These are phyloP conservation scores for Cercospora sp. DNA, from an alignment of 2,329 filamentous ascomycete genomes.

Conservation along the genomic window DNA sequence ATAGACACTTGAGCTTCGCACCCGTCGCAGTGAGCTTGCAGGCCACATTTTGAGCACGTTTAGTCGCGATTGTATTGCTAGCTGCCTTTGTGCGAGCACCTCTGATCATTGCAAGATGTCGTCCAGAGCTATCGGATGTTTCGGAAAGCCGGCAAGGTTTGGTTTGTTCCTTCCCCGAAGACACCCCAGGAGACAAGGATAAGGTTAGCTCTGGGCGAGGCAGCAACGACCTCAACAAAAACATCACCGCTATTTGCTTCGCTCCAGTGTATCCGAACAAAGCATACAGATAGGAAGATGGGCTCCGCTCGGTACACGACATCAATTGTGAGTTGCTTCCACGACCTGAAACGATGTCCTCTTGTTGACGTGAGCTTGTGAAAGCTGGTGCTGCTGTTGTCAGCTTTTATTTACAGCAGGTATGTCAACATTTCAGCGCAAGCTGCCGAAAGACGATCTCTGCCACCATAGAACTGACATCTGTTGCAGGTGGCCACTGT, in stretches of 20 bases:
- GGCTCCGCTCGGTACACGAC: neutral
- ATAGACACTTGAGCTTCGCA: neutral
- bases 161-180: neutral
- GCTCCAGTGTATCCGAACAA: neutral
- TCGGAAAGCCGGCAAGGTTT: neutral
- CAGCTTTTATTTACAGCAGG: constrained; percentile 29
- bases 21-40: neutral
- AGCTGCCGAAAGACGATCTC: neutral
- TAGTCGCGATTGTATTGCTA: neutral
- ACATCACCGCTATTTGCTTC: neutral
- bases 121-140: neutral
- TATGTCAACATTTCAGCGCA: neutral
- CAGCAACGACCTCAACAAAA: neutral
- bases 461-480: neutral
- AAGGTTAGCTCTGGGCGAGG: neutral
- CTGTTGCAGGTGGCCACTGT: neutral
- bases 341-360: neutral
- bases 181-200: neutral
- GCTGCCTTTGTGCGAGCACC: too few relatives aligned
- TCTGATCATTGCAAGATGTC: neutral
- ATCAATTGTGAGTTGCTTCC: neutral
- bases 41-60: neutral
- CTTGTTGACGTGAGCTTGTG: neutral
- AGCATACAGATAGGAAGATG: neutral
- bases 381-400: constrained; percentile 21